These are phyloP conservation scores for Taphrina betulina DNA, from an alignment of 1,139 yeast genomes.

Conservation along the genomic window DNA sequence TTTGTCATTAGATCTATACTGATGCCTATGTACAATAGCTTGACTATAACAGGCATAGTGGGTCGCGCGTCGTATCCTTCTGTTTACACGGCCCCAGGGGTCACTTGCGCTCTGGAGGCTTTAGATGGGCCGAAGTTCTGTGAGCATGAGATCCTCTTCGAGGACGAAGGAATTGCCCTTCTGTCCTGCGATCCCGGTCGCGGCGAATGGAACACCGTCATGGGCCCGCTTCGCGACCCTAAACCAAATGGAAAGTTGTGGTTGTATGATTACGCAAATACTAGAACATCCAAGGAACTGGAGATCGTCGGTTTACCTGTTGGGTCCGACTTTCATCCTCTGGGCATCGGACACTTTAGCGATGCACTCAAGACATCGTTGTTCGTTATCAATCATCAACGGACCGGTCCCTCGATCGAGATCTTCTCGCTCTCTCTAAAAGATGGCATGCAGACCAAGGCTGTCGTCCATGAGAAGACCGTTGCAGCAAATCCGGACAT, in stretches of 20 bases:
- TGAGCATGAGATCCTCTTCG: conserved; percentile 20
- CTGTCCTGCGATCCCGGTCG: conserved; percentile 22
- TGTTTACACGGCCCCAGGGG: conserved; percentile 5
- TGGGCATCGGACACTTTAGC: conserved; percentile 12
- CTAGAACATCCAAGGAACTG: not conserved
- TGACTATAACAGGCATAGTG: conserved; percentile 9
- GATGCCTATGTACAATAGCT: conserved; percentile 1
- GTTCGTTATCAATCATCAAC: conserved; percentile 25
- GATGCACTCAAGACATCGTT: conserved; percentile 18
- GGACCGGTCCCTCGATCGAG: conserved; percentile 29
- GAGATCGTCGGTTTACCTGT: conserved; percentile 9
- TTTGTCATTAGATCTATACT: conserved; percentile 5
- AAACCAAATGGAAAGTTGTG: conserved; percentile 7
- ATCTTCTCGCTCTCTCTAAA: conserved; percentile 6
- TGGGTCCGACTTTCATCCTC: conserved; percentile 18
- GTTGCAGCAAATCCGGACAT: conserved; percentile 16
- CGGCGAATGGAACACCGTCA: conserved; percentile 29
- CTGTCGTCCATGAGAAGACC: not conserved
- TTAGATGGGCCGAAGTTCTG: conserved; percentile 23
- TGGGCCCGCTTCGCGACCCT: conserved; percentile 24
- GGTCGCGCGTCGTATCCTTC: conserved; percentile 21
- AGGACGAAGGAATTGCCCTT: conserved; percentile 9
- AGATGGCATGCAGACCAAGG: not conserved
- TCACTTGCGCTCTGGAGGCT: conserved; percentile 24
- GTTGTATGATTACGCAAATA: conserved; percentile 20